Evolutionary conservation across 2,329 filamentous ascomycete species (phyloP).

Genomic region (Teratosphaeria pseudoeucalypti): DNA sequence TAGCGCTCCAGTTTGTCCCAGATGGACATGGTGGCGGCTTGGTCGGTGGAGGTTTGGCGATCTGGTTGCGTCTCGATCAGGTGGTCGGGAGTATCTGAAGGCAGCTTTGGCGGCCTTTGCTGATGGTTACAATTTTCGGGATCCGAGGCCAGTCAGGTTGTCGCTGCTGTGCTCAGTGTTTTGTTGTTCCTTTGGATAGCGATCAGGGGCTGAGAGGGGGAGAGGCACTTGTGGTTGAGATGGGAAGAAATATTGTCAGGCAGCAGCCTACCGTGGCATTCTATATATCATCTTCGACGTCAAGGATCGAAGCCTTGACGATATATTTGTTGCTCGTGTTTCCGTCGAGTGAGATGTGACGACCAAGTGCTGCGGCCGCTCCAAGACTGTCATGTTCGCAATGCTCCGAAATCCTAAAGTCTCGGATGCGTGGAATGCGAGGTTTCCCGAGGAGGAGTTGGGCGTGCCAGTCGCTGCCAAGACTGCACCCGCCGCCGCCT

Average conservation of each 20-base stretch:
- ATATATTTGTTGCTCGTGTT: background rate
- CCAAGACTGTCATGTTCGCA: background rate
- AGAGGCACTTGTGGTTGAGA: background rate
- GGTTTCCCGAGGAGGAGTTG: background rate
- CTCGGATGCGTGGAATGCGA: background rate
- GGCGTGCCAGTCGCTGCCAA: background rate
- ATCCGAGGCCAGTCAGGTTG: background rate
- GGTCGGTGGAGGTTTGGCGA: background rate
- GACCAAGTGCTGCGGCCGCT: background rate
- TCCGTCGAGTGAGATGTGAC: background rate
- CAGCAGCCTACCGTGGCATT: background rate
- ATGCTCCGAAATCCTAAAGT: background rate
- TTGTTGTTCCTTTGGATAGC: background rate
- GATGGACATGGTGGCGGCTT: background rate
- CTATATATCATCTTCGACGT: background rate
- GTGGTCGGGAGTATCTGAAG: background rate
- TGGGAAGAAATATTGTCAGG: background rate
- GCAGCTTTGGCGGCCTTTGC: background rate
- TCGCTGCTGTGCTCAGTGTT: background rate
- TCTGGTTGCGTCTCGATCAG: background rate
- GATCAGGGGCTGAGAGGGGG: background rate
- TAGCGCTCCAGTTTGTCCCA: background rate
- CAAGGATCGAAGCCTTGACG: background rate
- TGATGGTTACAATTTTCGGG: background rate
- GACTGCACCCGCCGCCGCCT: background rate